Base-by-base conservation (phyloP, 768 basidiomycete species). In the Tricholomella constricta region DNA sequence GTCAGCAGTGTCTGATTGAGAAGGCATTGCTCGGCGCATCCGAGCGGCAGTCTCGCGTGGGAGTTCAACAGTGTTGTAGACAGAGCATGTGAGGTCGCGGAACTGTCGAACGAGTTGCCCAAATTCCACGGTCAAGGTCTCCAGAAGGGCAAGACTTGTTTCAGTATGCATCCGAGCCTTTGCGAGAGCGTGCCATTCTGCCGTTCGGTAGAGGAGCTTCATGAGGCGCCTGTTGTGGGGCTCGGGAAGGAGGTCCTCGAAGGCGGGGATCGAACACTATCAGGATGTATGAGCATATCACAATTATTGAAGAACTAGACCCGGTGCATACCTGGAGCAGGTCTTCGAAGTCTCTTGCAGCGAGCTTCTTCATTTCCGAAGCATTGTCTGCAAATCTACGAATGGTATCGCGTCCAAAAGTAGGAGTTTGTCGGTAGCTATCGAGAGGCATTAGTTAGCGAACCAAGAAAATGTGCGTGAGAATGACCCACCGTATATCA, bases 381-480 rank as follows among this genome's bases (percentile, higher is more conserved):
- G 64, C 42, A 32, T 65, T 64, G 0, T 34, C 25, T 15, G 54
- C 41, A 44, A 71, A 69, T 5, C 45, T 27, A 0, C 60, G 46
- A 2, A 71, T 71, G 0, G 58, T 41, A 3, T 19, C 54, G 15
- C 0, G n/a, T n/a, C 74, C 71, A 56, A 76, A 77, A 0, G 69
- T 60, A 0, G 70, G 58, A 0, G 72, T 53, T 19, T 52, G 2
- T 0, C 66, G 62, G 49, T 64, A 76, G 12, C 72, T 76, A 23
- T 12, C 10, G 9, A 37, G 4, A 42, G 15, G 10, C 32, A 31
- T 40, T 6, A 57, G 35, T 25, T 14, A 17, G 11, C 2, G 4
- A 20, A 41, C 10, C 29, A 45, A 17, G 27, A 32, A 29, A 14
- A 19, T 11, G 11, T 27, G 8, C 19, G 19, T 34, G 29, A 6